These are phyloP conservation scores for Fusarium sp. DNA, from an alignment of 2,329 filamentous ascomycete species.

Conservation along the genomic window DNA sequence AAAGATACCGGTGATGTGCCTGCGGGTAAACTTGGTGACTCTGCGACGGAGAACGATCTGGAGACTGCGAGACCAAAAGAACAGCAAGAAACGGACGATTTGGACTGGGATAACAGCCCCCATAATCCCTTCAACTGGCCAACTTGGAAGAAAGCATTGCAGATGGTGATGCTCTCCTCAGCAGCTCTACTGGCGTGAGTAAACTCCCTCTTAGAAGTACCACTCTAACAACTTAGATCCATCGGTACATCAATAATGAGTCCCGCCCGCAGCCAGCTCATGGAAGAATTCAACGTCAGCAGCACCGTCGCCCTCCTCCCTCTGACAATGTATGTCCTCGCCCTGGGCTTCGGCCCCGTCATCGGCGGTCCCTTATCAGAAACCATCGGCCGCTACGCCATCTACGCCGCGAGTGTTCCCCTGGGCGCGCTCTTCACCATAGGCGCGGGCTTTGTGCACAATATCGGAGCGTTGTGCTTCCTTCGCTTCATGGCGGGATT, in stretches of 20 bases:
- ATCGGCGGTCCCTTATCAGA: constrained; percentile 71
- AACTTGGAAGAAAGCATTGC: constrained; percentile 54
- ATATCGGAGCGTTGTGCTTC: constrained; percentile 64
- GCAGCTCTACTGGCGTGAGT: constrained; percentile 59
- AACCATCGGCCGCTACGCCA: constrained; percentile 64
- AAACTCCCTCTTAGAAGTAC: constrained; percentile 13
- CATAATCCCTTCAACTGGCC: constrained; percentile 68
- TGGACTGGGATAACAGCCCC: constrained; percentile 55
- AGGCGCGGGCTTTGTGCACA: constrained; percentile 64
- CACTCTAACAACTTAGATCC: constrained; percentile 11
- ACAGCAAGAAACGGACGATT: constrained; percentile 1
- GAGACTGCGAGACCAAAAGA: constrained; percentile 26
- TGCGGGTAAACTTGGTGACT: constrained; percentile 14
- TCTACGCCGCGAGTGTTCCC: constrained; percentile 62
- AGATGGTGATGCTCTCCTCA: constrained; percentile 54
- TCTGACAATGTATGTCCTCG: constrained; percentile 70
- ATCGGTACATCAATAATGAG: constrained; percentile 37
- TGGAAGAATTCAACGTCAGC: constrained; percentile 65
- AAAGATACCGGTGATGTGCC: constrained; percentile 8
- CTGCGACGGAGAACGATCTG: constrained; percentile 51
- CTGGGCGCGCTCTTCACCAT: constrained; percentile 68
- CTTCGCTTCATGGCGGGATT: constrained; percentile 70
- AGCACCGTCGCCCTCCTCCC: constrained; percentile 69
- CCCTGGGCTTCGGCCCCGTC: constrained; percentile 70
- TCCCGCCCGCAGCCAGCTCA: constrained; percentile 54